Evolutionary conservation across 768 basidiomycete species (phyloP), one percentile per base, ranked within the genome.

Genomic region (Kwoniella sp.): DNA sequence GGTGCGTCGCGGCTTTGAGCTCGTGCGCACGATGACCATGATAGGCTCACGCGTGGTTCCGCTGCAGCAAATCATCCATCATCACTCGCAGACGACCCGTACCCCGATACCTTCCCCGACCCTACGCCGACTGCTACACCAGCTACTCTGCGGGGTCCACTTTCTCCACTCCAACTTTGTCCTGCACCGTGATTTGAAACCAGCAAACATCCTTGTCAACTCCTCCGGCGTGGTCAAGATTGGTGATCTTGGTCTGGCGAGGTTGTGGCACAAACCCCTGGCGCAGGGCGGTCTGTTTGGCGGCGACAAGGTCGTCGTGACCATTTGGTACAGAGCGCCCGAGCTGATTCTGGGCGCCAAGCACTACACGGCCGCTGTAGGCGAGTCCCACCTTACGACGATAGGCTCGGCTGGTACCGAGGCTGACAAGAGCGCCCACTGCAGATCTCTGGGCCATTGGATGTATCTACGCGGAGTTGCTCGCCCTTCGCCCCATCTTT

Each of bases 251-350:
- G 95, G 95, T 20, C 82, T 99, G 14, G 95, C 95, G 0, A 82
- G 95, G 27, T 80, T 98, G 26, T 85, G 88, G 52, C 86, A 90
- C 67, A 84, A 89, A 54, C 95, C 95, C 5, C 79, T 99, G 1
- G 91, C 95, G 60, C 85, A 87, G 1, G 56, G 59, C 2, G 69
- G 69, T 41, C 78, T 99, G 2, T 90, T 88, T 70, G 84, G 84
- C 0, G 92, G 92, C 14, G 95, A 99, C 76, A 98, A 98, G 67
- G 92, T 99, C 23, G 95, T 98, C 29, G 95, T 99, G 11, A 99
- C 95, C 0, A 98, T 99, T 67, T 98, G 95, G 95, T 99, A 99
- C 71, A 87, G 95, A 46, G 89, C 90, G 6, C 95, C 95, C 0
- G 95, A 99, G 70, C 82, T 99, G 2, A 80, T 99, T 9, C 80